These are phyloP conservation scores for Wickerhamomyces kurtzmanii DNA, from an alignment of 805 yeast genomes.

Conservation along the genomic window DNA sequence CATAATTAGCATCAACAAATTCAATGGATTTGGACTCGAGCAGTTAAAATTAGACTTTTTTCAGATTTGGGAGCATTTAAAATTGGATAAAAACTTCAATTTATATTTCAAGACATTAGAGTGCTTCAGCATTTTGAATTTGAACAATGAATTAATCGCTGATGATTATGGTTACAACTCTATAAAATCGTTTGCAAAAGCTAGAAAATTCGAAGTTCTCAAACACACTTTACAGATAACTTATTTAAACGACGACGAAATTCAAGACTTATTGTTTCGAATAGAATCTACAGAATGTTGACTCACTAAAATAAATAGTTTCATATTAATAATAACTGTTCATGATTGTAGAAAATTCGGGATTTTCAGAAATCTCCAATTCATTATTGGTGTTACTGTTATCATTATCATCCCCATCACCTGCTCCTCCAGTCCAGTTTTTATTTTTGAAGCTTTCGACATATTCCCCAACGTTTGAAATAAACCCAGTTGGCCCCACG, in stretches of 20 bases:
- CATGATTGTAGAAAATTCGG: slow-evolving; percentile 3
- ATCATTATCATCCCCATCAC: slow-evolving; percentile 3
- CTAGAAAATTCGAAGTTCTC: slow-evolving; percentile 16
- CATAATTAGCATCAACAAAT: slow-evolving; percentile 25
- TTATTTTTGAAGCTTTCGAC: slow-evolving; percentile 32
- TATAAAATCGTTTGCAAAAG: slow-evolving; percentile 18
- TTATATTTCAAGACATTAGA: slow-evolving; percentile 14
- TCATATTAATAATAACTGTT: too few relatives aligned
- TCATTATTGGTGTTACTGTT: too few relatives aligned
- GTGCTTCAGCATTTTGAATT: slow-evolving; percentile 16
- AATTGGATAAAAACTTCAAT: slow-evolving; percentile 10
- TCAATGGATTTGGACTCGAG: slow-evolving; percentile 20
- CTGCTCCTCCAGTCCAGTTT: slow-evolving; percentile 7
- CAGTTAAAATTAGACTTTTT: slow-evolving; percentile 22
- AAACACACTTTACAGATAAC: slow-evolving; percentile 11
- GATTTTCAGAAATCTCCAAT: slow-evolving; percentile 2
- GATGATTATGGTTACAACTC: slow-evolving; percentile 8
- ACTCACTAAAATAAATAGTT: too few relatives aligned
- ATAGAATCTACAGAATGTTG: too few relatives aligned
- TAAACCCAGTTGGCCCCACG: slow-evolving; percentile 67
- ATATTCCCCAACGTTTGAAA: slow-evolving; percentile 54
- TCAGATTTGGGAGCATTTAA: slow-evolving; percentile 17
- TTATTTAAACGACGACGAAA: slow-evolving; percentile 20
- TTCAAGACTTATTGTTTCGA: slow-evolving; percentile 26
- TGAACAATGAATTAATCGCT: slow-evolving; percentile 16